Percentiles rank a stretch among this genome's conserved stretches.
These are phyloP conservation scores for Omphalotus guepiniiformis DNA, from an alignment of 768 basidiomycete species.

Conservation along the genomic window DNA sequence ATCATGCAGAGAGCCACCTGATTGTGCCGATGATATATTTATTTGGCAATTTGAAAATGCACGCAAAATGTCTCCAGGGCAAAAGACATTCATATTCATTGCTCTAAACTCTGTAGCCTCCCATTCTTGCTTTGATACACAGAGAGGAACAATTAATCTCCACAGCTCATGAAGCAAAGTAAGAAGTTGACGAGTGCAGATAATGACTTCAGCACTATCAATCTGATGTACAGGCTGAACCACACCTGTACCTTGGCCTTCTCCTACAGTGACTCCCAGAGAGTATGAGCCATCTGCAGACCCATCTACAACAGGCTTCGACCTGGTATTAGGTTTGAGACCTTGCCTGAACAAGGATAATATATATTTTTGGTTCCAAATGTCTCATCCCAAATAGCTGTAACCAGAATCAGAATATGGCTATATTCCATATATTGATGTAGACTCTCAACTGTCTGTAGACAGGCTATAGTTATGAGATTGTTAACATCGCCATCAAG, in stretches of 20 bases:
- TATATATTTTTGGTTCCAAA: background rate
- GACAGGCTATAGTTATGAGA: slow-evolving; percentile 8
- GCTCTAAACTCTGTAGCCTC: slow-evolving; percentile 7
- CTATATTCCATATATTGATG: background rate
- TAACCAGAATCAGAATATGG: background rate
- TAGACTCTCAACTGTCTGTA: background rate
- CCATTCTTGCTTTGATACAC: slow-evolving; percentile 12
- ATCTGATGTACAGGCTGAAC: slow-evolving; percentile 11
- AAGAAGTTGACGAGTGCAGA: background rate
- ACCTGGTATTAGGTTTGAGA: background rate
- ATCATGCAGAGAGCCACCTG: background rate
- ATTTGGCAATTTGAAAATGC: slow-evolving; percentile 8
- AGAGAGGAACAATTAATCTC: slow-evolving; percentile 8
- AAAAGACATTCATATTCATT: slow-evolving; percentile 10
- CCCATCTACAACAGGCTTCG: background rate
- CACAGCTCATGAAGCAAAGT: slow-evolving; percentile 7
- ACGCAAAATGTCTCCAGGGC: slow-evolving; percentile 10
- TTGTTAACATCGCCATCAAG: no score
- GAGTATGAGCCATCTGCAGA: slow-evolving; percentile 10
- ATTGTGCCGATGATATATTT: slow-evolving; percentile 7
- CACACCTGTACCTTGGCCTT: slow-evolving; percentile 10
- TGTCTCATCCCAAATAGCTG: no score
- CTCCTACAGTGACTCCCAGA: slow-evolving; percentile 9
- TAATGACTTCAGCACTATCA: background rate
- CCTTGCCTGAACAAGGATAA: background rate